Base-by-base conservation (phyloP, 495 filamentous ascomycete species). In the Hypoxylon rickii region DNA sequence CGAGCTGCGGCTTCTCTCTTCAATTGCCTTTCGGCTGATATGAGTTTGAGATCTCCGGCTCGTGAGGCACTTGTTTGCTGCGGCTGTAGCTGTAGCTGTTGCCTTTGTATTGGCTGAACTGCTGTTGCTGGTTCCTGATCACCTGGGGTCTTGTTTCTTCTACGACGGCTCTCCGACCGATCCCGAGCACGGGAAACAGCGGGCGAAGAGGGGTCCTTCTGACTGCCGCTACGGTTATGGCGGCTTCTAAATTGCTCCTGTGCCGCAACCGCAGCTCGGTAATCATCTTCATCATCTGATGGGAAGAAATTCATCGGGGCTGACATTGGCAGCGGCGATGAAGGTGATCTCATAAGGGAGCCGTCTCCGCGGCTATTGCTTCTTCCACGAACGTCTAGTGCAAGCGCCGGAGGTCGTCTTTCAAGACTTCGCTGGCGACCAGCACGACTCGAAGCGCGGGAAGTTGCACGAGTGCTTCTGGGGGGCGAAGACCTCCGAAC, bases 1-100 rank as follows among this genome's bases (percentile, higher is more conserved):
- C 87, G 86, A 6, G 89, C 89, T 11, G 91, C 91, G 19, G 87
- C 72, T 60, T 92, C 89, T 71, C 87, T 90, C 71, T 86, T 86
- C 36, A 79, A 64, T 39, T 77, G 74, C 33, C 78, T 68, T 55
- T 83, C 81, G 39, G 79, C 77, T 37, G 76, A 80, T 44, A 80
- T 76, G 31, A 70, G 52, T 50, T 61, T 73, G 39, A 77, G 55
- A 37, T 75, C 75, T 3, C 75, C 73, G 11, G 66, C 67, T 32
- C 44, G 51, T 12, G 56, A 19, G 38, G 47, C 65, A 45, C 60
- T 67, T 12, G 52, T 44, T 16, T 50, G 61, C 20, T 60, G 64
- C 51, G 70, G 67, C 64, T 63, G 66, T 13, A 62, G 69, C 11
- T 61, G 70, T 2, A 60, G 66, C 12, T 67, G 74, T 40, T 63